Base-by-base conservation (phyloP, 2,329 filamentous ascomycete species). In the Phialophora verrucosa region DNA sequence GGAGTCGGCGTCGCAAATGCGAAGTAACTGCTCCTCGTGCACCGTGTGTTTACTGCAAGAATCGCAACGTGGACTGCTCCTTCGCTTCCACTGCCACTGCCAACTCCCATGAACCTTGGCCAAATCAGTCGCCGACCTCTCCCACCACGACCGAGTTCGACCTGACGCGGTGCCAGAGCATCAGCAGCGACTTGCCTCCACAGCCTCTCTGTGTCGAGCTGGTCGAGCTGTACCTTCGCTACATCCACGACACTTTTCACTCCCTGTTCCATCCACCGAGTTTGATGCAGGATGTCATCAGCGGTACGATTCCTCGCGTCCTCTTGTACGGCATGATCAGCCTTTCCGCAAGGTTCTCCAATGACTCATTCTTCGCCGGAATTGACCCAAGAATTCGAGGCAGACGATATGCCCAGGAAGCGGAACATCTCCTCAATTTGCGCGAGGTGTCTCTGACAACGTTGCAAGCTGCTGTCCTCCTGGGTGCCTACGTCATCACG, bases 401-500 rank as follows among this genome's bases (percentile, higher is more conserved):
- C 31, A 49, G 69, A 31, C 66, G 17, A 27, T 70, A 70, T 44
- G 69, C 67, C 6, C 58, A 56, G 59, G 62, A 69, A 59, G 69
- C 69, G 2, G 66, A 69, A 55, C 56, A 55, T 20, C 59, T 76
- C 1, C 70, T 79, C 6, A 71, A 79, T 59, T 65, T 80, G 27
- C 75, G 77, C 7, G 72, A 78, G n/a, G 73, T 80, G 17, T 77
- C 75, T 4, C 62, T 81, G 20, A 72, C 61, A 2, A 80, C 77
- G 1, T 72, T 81, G 10, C 80, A 81, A 68, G 77, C 77, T 4
- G 78, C 77, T 50, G 75, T 82, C 4, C 68, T 82, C 5, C 69
- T 81, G 0, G 80, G 77, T 1, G 76, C 76, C 2, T 74, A 76
- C 50, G 76, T 74, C 3, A 76, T 80, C 17, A 75, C 76, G 1